These are phyloP conservation scores for Botrytis fabae DNA, from an alignment of 2,329 filamentous ascomycete genomes.

Conservation along the genomic window DNA sequence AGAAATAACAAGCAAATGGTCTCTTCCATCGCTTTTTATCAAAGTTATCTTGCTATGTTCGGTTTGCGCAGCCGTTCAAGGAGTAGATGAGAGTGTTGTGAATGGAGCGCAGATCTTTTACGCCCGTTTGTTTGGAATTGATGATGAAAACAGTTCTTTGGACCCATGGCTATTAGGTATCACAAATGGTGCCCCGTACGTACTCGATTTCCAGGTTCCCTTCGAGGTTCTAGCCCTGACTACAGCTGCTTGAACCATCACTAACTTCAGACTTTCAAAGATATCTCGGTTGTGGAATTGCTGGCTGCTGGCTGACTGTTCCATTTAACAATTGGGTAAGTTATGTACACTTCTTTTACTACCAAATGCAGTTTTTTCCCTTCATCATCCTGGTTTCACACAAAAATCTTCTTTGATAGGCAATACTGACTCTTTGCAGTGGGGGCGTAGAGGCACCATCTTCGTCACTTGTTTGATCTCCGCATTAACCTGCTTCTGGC, in stretches of 20 bases:
- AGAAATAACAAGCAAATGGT: constrained; percentile 68
- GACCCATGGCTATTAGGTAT: constrained; percentile 61
- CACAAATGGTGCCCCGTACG: constrained; percentile 55
- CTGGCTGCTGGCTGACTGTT: constrained; percentile 73
- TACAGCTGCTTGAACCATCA: not conserved
- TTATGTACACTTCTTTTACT: not conserved
- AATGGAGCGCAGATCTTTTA: constrained; percentile 70
- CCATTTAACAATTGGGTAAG: constrained; percentile 61
- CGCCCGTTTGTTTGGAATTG: constrained; percentile 60
- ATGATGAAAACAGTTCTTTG: constrained; percentile 46
- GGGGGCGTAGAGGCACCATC: constrained; percentile 71
- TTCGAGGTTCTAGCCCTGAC: not conserved
- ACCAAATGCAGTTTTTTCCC: not conserved
- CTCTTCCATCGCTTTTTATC: constrained; percentile 55
- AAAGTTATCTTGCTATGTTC: constrained; percentile 63
- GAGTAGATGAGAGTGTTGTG: constrained; percentile 69
- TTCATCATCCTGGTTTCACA: not conserved
- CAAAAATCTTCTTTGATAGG: not conserved
- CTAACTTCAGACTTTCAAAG: not conserved
- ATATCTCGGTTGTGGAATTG: constrained; percentile 65
- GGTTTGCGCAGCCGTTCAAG: constrained; percentile 69
- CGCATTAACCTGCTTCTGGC: constrained; percentile 53
- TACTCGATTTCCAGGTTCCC: not conserved
- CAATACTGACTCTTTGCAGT: constrained; percentile 38
- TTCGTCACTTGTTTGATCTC: constrained; percentile 68